These are phyloP conservation scores for Firmiana major DNA, from an alignment of 345 rosid species.

Conservation along the genomic window DNA sequence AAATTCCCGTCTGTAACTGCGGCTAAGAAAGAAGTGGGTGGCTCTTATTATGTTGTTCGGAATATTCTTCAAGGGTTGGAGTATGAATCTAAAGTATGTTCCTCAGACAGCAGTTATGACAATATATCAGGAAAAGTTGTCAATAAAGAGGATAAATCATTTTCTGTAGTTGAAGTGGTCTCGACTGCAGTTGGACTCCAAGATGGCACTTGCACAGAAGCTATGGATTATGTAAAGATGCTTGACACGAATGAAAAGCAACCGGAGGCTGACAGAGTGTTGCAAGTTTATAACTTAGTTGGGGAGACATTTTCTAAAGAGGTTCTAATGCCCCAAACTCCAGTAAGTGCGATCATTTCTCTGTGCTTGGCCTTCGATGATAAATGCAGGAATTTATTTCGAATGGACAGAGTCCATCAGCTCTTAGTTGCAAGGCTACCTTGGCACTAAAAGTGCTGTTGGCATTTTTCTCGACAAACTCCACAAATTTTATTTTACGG, in stretches of 20 bases:
- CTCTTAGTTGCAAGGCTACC: not conserved
- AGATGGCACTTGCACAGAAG: conserved; percentile 1
- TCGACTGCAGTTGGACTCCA: conserved; percentile 9
- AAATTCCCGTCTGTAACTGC: conserved; percentile 33
- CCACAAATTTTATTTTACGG: not conserved
- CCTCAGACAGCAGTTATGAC: conserved; percentile 12
- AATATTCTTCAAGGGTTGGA: conserved; percentile 39
- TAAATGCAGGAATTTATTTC: conserved; percentile 4
- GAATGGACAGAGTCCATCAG: not conserved
- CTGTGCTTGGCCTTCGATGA: not conserved
- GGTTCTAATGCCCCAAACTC: not conserved
- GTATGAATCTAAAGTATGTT: conserved; percentile 22
- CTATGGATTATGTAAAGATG: conserved; percentile 14
- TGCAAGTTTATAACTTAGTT: not conserved
- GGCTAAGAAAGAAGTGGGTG: conserved; percentile 40
- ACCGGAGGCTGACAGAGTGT: conserved; percentile 14
- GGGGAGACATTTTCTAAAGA: conserved; percentile 8
- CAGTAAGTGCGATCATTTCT: conserved; percentile 1
- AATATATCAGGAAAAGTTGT: conserved; percentile 2
- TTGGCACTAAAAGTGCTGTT: not conserved
- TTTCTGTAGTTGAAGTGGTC: conserved; percentile 7
- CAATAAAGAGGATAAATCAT: not conserved
- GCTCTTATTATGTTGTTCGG: conserved; percentile 31
- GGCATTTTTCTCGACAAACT: conserved; percentile 2
- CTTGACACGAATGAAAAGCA: conserved; percentile 14